Conservation (phyloP, 73 alveolate genomes). For the Paraurostyla sp. region DNA sequence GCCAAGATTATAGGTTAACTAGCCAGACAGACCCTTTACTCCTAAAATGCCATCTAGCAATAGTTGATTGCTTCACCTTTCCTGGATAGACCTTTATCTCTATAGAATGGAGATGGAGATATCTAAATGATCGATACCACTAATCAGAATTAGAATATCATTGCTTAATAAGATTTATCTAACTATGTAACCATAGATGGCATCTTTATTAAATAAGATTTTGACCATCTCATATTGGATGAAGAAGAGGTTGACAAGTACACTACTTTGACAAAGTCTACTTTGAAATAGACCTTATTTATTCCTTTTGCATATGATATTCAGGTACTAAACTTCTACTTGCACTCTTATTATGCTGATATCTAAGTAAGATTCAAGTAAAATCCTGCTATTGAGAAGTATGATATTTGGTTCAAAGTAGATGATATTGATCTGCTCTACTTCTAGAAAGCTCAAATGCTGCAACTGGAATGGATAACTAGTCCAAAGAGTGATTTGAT, state of each 20-base stretch:
- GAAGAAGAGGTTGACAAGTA: constrained; percentile 70
- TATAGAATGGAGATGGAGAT: background rate
- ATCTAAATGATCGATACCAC: constrained; percentile 28
- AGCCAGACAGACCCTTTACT: constrained; percentile 71
- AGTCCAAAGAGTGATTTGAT: constrained; percentile 74
- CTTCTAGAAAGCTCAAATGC: constrained; percentile 6
- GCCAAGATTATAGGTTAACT: constrained; percentile 83
- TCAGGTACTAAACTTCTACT: constrained; percentile 58
- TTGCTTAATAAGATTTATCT: constrained; percentile 54
- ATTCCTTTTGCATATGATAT: constrained; percentile 73
- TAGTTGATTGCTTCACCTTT: background rate
- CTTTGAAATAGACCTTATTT: constrained; percentile 64
- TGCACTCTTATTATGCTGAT: constrained; percentile 51
- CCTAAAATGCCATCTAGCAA: constrained; percentile 30
- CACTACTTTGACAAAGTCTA: constrained; percentile 70
- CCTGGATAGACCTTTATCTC: constrained; percentile 4
- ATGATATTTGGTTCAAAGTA: background rate
- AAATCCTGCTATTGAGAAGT: background rate
- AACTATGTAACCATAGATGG: constrained; percentile 72
- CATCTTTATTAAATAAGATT: constrained; percentile 54
- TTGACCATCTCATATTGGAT: constrained; percentile 67
- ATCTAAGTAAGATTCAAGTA: constrained; percentile 24
- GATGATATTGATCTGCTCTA: constrained; percentile 47
- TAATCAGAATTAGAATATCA: no score
- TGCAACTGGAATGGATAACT: constrained; percentile 69